Conservation (phyloP, 2,329 filamentous ascomycete genomes). For the Fusarium secorum region DNA sequence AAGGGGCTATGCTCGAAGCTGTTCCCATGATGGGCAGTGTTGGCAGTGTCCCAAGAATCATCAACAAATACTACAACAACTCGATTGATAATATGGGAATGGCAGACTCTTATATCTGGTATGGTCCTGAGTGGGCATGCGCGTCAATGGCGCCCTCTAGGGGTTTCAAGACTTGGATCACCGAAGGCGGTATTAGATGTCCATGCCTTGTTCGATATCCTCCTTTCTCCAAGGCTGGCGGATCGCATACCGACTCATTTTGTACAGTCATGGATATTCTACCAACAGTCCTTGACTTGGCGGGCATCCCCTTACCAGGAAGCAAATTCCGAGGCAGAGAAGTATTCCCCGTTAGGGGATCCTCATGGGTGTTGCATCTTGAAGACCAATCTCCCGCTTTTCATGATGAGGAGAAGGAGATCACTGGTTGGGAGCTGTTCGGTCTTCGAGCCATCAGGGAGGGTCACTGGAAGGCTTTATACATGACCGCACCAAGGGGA, state of each 20-base stretch:
- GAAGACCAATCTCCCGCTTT: slow-evolving; percentile 49
- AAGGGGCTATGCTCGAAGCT: slow-evolving; percentile 54
- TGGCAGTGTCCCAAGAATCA: slow-evolving; percentile 23
- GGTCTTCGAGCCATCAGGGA: slow-evolving; percentile 61
- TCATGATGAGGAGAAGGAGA: slow-evolving; percentile 55
- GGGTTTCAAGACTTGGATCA: slow-evolving; percentile 47
- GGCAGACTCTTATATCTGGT: slow-evolving; percentile 67
- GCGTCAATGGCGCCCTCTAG: slow-evolving; percentile 49
- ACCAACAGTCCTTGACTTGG: slow-evolving; percentile 58
- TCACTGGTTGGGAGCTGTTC: slow-evolving; percentile 64
- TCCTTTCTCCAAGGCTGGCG: slow-evolving; percentile 29
- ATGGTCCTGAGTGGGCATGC: slow-evolving; percentile 63
- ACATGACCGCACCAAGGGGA: slow-evolving; percentile 16
- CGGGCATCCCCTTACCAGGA: slow-evolving; percentile 50
- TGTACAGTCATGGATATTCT: slow-evolving; percentile 59
- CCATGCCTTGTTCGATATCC: slow-evolving; percentile 40
- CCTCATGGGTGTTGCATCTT: slow-evolving; percentile 30
- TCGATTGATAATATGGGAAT: slow-evolving; percentile 63
- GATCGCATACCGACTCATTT: slow-evolving; percentile 46
- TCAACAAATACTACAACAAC: slow-evolving; percentile 56
- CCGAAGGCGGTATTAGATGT: slow-evolving; percentile 41
- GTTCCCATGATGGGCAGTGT: slow-evolving; percentile 54
- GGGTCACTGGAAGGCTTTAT: slow-evolving; percentile 61
- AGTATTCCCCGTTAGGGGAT: slow-evolving; percentile 59
- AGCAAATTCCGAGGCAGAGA: slow-evolving; percentile 52